Conservation (phyloP, 345 rosid species). For the Dipteronia dyeriana region DNA sequence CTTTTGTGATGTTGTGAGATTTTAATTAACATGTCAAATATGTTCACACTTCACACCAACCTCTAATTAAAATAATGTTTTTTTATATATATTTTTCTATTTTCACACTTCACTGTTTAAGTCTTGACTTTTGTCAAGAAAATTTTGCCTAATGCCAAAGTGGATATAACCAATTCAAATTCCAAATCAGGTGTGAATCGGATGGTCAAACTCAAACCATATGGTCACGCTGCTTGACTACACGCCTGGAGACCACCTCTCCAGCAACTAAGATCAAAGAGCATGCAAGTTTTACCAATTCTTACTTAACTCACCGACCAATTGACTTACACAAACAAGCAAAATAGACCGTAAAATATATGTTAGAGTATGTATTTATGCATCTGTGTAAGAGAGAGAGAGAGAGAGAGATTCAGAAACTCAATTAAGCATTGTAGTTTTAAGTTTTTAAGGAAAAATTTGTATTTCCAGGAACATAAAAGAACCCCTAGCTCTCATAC, state of each 20-base stretch:
- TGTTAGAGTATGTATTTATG: not conserved
- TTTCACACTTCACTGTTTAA: not conserved
- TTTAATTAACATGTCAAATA: constrained; percentile 11
- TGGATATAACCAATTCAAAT: not conserved
- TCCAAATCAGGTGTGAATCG: constrained; percentile 11
- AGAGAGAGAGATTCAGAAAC: not conserved
- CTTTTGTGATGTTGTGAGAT: not conserved
- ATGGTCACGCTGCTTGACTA: not conserved
- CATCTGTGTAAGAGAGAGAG: not conserved
- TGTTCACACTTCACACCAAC: constrained; percentile 24
- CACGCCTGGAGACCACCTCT: not conserved
- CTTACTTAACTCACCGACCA: not conserved
- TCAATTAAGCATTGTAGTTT: constrained; percentile 8
- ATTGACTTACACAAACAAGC: not conserved
- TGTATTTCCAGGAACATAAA: not conserved
- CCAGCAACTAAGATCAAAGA: not conserved
- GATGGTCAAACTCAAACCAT: not conserved
- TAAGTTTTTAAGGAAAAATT: not conserved
- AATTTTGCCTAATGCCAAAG: not conserved
- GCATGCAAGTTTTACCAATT: not conserved
- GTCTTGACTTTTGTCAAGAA: not conserved
- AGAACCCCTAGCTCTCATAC: constrained; percentile 57
- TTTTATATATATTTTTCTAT: not conserved
- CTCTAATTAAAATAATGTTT: not conserved
- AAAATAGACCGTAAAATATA: not conserved